Evolutionary conservation across 352 stramenopile genomes (phyloP), one percentile per base, ranked within the genome.

Genomic region (Globisporangium perplexum): DNA sequence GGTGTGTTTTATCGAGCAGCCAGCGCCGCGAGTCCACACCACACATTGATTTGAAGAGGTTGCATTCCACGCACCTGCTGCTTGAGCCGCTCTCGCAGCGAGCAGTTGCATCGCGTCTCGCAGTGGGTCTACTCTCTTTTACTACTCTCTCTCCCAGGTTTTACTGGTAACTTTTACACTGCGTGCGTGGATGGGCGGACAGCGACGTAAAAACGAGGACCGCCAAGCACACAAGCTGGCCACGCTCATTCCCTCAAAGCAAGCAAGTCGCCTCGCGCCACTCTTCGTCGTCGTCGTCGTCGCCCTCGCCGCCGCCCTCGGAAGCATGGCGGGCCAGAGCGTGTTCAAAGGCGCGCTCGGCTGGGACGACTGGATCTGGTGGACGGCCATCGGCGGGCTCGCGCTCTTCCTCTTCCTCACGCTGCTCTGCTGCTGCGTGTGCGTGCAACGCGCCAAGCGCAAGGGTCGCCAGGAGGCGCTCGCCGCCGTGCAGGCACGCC

Each of bases 331-430:
- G 17, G 63, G 53, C 4, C 69, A 86, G 58, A 67, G 71, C 24
- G 67, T 86, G 45, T 91, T 89, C 60, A 89, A 89, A 30, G 81
- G 78, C 55, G 68, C 77, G n/a, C 60, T 88, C 1, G 73, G 73
- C 43, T 85, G 71, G 68, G 77, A 90, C 61, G 82, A 92, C 61
- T 90, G 82, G 78, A 72, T 89, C 59, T 92, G 82, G 82, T 90
- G 77, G 78, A 63, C 68, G 43, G 69, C 57, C 36, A 83, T 90
- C 47, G 72, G 77, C 59, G 72, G 69, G 51, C 56, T 87, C 26
- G 72, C 54, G 50, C 72, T 92, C 50, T 64, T 92, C 51, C 59
- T 92, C 50, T 65, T 90, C 44, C 61, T 92, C 57, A 60, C 77
- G 30, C 45, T 86, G 14, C 68, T 92, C 31, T 90, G 82, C 74